Conservation (phyloP, 805 yeast species). For the Tetrapisispora nanseiensis region DNA sequence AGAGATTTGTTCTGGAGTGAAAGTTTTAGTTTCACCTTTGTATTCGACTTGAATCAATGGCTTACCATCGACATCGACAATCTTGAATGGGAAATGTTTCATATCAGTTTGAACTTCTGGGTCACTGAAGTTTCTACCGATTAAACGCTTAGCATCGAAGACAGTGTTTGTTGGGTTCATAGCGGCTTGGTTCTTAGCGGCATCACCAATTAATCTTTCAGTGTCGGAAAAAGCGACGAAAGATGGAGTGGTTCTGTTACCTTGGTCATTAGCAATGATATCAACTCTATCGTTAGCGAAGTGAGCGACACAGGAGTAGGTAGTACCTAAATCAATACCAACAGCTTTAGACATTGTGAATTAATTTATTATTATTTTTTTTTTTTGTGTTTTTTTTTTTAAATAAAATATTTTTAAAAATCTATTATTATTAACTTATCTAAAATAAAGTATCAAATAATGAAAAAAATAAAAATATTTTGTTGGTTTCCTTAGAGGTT, state of each 20-base stretch:
- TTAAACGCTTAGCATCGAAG: constrained; percentile 91
- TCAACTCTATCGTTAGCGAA: constrained; percentile 81
- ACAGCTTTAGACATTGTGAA: constrained; percentile 29
- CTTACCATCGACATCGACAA: constrained; percentile 70
- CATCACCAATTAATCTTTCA: constrained; percentile 93
- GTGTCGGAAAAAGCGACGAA: constrained; percentile 93
- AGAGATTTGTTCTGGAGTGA: constrained; percentile 91
- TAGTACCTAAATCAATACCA: constrained; percentile 60
- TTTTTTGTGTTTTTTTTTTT: neutral
- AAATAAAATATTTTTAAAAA: neutral
- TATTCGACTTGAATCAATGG: constrained; percentile 81
- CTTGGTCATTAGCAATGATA: constrained; percentile 35
- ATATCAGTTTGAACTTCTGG: constrained; percentile 46
- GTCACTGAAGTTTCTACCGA: constrained; percentile 56
- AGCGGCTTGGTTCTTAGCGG: constrained; percentile 98
- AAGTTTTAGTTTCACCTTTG: constrained; percentile 77
- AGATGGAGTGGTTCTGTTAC: constrained; percentile 96
- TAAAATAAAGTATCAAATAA: neutral
- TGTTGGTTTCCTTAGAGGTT: no score
- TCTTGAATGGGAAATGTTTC: constrained; percentile 83
- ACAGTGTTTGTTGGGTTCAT: constrained; percentile 91
- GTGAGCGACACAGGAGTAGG: constrained; percentile 69
- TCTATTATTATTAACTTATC: neutral
- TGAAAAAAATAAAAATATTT: neutral
- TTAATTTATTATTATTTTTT: neutral